phyloP scores from a whole-genome alignment of 345 rosid genomes.

The Camelina sativa region DNA sequence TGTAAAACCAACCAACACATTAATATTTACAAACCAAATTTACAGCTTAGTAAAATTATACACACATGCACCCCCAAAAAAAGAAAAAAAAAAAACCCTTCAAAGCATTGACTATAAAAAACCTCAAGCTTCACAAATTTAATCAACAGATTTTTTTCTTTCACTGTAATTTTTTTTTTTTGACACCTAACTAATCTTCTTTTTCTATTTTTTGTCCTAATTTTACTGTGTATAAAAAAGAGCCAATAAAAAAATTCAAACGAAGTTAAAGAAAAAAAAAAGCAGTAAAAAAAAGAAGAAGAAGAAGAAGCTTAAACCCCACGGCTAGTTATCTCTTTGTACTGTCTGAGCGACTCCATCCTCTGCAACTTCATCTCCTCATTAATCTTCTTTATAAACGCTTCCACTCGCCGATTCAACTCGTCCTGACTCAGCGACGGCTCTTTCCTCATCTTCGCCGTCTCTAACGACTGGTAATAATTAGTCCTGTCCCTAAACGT shows the following conservation, averaged over 20 bases:
- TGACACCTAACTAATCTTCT: not conserved
- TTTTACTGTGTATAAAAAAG: not conserved
- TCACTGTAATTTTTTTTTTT: not conserved
- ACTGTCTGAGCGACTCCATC: slow-evolving; percentile 67
- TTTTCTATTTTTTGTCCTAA: not conserved
- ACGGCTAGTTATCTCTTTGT: slow-evolving; percentile 57
- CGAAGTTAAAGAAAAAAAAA: not conserved
- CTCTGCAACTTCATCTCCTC: slow-evolving; percentile 93
- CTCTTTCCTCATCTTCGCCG: slow-evolving; percentile 55
- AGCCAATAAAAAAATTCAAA: not conserved
- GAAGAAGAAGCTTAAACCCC: slow-evolving; percentile 6
- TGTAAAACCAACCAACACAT: not conserved
- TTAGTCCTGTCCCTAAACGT: slow-evolving; percentile 76
- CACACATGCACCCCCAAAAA: not conserved
- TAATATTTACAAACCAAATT: slow-evolving; percentile 10
- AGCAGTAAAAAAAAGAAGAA: not conserved
- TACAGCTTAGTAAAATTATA: not conserved
- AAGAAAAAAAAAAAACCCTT: not conserved
- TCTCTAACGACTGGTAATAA: slow-evolving; percentile 42
- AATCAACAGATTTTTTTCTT: not conserved
- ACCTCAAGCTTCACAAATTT: slow-evolving; percentile 31
- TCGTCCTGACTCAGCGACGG: slow-evolving; percentile 83
- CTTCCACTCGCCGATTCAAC: slow-evolving; percentile 84
- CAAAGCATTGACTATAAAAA: not conserved
- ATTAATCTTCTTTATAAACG: slow-evolving; percentile 76